Evolutionary conservation across 257 asterid genomes (phyloP).

Genomic region (Cinchona pubescens): DNA sequence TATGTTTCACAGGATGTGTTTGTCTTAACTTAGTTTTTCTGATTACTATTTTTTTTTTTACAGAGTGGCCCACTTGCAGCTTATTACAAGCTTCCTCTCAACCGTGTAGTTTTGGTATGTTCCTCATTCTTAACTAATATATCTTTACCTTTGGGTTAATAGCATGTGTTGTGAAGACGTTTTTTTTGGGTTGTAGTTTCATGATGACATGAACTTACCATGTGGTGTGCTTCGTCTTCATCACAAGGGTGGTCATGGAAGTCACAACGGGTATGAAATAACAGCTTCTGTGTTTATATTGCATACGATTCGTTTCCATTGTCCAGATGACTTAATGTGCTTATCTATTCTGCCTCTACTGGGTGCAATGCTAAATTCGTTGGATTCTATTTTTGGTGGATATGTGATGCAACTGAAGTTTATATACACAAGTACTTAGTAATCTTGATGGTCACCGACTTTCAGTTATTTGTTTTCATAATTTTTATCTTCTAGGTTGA

Average conservation of each 20-base stretch:
- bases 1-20: neutral
- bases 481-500: neutral
- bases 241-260: constrained; percentile 67
- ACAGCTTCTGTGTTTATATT: constrained; percentile 13
- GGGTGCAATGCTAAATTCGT: neutral
- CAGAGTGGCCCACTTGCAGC: constrained; percentile 97
- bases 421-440: neutral
- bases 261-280: constrained; percentile 78
- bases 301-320: neutral
- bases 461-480: neutral
- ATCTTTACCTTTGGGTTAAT: constrained; percentile 3
- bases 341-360: neutral
- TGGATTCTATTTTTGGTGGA: neutral
- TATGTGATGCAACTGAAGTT: neutral
- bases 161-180: neutral
- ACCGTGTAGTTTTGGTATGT: constrained; percentile 81
- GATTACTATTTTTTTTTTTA: constrained; percentile 17
- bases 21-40: neutral
- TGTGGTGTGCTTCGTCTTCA: constrained; percentile 95
- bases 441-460: neutral
- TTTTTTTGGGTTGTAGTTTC: constrained; percentile 48
- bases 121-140: constrained; percentile 4
- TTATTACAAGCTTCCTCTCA: constrained; percentile 93
- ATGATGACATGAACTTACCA: constrained; percentile 91
- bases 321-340: neutral